Evolutionary conservation across 2,329 filamentous ascomycete species (phyloP).

Genomic region (Talaromyces pinophilus): DNA sequence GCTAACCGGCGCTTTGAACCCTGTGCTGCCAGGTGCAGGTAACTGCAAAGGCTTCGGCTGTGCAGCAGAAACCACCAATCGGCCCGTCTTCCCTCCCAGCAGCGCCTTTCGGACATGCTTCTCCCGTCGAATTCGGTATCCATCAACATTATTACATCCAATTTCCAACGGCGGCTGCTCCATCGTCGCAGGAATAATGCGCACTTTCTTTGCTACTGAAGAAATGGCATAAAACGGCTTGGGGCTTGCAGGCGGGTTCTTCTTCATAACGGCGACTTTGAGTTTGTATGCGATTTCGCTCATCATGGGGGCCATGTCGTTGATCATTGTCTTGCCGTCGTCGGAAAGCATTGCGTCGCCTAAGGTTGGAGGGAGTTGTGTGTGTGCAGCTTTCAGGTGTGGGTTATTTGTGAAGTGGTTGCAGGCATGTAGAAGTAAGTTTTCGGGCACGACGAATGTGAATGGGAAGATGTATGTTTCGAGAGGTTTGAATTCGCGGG

Average conservation of each 20-base stretch:
- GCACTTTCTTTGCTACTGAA: conserved; percentile 57
- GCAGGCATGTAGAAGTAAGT: conserved; percentile 62
- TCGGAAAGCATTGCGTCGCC: conserved; percentile 59
- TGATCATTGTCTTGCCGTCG: conserved; percentile 53
- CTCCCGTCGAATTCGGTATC: conserved; percentile 58
- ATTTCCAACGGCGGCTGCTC: conserved; percentile 62
- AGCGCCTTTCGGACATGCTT: conserved; percentile 64
- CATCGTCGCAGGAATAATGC: conserved; percentile 59
- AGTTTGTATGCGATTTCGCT: conserved; percentile 60
- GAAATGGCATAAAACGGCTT: conserved; percentile 47
- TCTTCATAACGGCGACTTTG: conserved; percentile 49
- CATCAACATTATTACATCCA: conserved; percentile 44
- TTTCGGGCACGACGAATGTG: conserved; percentile 63
- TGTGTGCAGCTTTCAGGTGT: conserved; percentile 57
- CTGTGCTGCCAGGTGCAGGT: conserved; percentile 37
- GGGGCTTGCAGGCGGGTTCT: conserved; percentile 35
- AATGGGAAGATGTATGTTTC: conserved; percentile 62
- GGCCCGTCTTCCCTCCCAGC: conserved; percentile 59
- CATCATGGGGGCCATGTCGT: conserved; percentile 66
- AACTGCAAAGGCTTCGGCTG: conserved; percentile 61
- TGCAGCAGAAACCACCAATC: conserved; percentile 57
- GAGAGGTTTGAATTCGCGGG: conserved; percentile 57
- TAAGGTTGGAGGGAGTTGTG: conserved; percentile 62
- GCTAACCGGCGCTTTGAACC: conserved; percentile 37
- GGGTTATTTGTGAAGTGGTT: conserved; percentile 54